Evolutionary conservation across 108 stramenopile species (phyloP).

Genomic region (Cyclotella atomus): DNA sequence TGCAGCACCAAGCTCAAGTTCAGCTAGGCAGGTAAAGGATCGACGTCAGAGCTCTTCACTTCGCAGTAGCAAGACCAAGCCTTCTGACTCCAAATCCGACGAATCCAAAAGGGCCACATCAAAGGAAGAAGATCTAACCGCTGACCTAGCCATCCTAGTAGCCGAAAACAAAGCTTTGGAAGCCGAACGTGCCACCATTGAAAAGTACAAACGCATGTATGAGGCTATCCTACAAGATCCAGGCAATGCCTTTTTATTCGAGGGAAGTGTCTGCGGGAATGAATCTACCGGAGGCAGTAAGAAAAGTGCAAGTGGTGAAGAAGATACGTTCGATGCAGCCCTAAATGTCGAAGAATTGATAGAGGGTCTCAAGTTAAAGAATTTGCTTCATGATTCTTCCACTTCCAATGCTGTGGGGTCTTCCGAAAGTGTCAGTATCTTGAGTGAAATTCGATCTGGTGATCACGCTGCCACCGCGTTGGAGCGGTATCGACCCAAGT

Average conservation of each 20-base stretch:
- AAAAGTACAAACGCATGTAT: conserved; percentile 12
- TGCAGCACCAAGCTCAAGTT: no score
- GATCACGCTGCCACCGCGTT: neutral
- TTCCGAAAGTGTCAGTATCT: neutral
- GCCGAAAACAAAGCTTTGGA: neutral
- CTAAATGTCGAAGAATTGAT: conserved; percentile 3
- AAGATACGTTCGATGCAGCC: neutral
- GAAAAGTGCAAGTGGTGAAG: neutral
- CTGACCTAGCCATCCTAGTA: neutral
- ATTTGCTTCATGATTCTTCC: neutral
- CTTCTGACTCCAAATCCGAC: neutral
- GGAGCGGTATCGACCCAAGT: no score
- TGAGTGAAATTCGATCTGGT: neutral
- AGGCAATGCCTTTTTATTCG: conserved; percentile 2
- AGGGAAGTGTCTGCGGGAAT: neutral
- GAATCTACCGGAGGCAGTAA: neutral
- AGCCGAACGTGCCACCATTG: conserved; percentile 17
- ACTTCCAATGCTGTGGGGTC: neutral
- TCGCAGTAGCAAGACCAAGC: no score
- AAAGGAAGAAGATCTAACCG: neutral
- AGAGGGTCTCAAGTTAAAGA: neutral
- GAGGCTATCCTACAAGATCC: conserved; percentile 6
- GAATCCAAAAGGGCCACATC: neutral
- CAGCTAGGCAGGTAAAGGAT: no score
- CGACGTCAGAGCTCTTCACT: no score